Conservation (phyloP, 495 filamentous ascomycete genomes). For the Neurospora sp. region DNA sequence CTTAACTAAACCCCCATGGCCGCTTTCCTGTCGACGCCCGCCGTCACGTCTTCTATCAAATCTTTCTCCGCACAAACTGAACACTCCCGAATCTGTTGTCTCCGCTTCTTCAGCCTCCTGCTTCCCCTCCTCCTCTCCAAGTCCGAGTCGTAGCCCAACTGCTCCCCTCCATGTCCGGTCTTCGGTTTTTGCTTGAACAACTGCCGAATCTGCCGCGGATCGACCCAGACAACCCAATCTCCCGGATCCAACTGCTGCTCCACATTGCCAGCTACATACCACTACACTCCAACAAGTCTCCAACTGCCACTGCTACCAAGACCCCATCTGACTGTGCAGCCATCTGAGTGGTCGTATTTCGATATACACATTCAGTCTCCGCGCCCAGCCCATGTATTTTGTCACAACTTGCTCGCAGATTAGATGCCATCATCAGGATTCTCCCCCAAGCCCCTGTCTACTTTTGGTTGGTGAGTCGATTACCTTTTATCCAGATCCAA, state of each 20-base stretch:
- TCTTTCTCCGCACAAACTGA: background rate
- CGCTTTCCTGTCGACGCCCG: background rate
- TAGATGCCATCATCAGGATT: background rate
- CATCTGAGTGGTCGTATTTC: background rate
- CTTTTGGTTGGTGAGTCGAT: constrained; percentile 22
- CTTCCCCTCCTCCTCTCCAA: background rate
- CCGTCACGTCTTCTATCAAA: background rate
- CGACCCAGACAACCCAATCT: background rate
- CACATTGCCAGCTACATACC: background rate
- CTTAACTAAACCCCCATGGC: background rate
- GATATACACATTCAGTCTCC: background rate
- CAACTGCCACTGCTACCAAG: background rate
- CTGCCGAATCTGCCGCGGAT: background rate
- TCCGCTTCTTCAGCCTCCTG: background rate
- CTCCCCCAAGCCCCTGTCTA: constrained; percentile 6
- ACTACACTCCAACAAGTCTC: background rate
- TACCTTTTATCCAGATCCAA: background rate
- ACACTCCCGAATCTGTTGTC: background rate
- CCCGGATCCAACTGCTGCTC: background rate
- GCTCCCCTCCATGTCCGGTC: background rate
- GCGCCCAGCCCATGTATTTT: background rate
- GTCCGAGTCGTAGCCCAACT: background rate
- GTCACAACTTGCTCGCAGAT: background rate
- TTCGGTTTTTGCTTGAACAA: background rate
- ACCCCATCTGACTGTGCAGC: background rate